A percentile compares a stretch with the other conserved stretches of the same genome.
Conservation (phyloP, 805 yeast genomes). For the Monosporozyma solicola region DNA sequence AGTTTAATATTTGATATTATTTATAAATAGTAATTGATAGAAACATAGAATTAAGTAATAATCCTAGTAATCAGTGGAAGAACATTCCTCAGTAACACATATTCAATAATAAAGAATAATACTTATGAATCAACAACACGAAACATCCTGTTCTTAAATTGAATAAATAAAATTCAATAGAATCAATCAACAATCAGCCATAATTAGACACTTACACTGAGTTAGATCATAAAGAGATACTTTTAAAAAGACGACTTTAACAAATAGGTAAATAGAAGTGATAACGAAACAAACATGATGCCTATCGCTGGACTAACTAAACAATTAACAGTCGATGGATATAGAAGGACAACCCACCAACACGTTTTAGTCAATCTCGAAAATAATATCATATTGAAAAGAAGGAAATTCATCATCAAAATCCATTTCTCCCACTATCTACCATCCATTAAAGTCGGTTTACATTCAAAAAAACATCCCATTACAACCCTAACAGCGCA, state of each 20-base stretch:
- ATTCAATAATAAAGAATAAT: neutral
- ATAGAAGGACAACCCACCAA: neutral
- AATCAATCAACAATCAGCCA: neutral
- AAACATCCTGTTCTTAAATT: neutral
- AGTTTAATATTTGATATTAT: constrained; percentile 10
- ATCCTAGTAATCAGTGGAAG: neutral
- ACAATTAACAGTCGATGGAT: neutral
- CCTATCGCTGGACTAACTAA: neutral
- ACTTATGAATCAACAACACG: neutral
- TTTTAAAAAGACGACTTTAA: neutral
- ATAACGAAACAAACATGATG: constrained; percentile 3
- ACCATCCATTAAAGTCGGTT: neutral
- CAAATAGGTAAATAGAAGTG: neutral
- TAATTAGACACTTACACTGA: neutral
- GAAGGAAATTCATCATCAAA: neutral
- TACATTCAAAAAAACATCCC: neutral
- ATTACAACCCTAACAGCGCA: neutral
- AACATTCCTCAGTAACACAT: neutral
- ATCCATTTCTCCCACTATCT: neutral
- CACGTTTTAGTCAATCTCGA: neutral
- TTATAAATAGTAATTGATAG: neutral
- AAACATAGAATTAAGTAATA: neutral
- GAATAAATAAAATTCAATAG: neutral
- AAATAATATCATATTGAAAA: neutral
- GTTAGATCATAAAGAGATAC: neutral